Percentiles rank a stretch among this genome's conserved stretches.
Conservation (phyloP, 768 basidiomycete species). For the Calocybe indica region DNA sequence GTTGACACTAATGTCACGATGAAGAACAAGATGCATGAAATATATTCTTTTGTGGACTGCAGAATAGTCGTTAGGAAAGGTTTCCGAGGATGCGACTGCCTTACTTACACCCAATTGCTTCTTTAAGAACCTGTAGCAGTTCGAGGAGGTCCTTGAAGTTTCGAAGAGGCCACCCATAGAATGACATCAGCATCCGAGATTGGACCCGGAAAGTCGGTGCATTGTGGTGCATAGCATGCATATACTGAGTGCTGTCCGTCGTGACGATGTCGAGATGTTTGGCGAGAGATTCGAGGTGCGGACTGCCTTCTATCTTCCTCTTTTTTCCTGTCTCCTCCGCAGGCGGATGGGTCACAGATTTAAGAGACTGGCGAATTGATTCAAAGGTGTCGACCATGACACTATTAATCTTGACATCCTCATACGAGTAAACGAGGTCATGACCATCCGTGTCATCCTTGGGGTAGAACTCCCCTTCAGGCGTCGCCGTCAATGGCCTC, state of each 20-base stretch:
- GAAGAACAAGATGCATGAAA: neutral
- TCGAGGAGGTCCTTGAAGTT: neutral
- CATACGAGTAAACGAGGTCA: neutral
- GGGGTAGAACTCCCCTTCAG: neutral
- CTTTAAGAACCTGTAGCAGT: neutral
- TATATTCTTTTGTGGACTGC: neutral
- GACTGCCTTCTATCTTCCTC: too few relatives aligned
- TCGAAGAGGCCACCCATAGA: neutral
- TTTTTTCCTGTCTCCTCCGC: too few relatives aligned
- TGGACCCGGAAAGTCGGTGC: neutral
- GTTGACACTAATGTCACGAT: slow-evolving; percentile 2
- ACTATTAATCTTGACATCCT: neutral
- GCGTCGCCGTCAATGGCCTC: neutral
- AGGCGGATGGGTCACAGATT: too few relatives aligned
- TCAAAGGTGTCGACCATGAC: too few relatives aligned
- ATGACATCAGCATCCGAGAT: neutral
- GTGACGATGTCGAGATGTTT: too few relatives aligned
- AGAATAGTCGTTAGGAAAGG: neutral
- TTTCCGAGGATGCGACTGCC: too few relatives aligned
- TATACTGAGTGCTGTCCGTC: too few relatives aligned
- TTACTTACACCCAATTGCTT: neutral
- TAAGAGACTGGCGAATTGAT: too few relatives aligned
- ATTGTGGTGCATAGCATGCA: too few relatives aligned
- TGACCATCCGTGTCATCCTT: too few relatives aligned
- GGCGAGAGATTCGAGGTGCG: too few relatives aligned